phyloP scores from a whole-genome alignment of 139 green algal species.

The Auxenochlorella protothecoides region DNA sequence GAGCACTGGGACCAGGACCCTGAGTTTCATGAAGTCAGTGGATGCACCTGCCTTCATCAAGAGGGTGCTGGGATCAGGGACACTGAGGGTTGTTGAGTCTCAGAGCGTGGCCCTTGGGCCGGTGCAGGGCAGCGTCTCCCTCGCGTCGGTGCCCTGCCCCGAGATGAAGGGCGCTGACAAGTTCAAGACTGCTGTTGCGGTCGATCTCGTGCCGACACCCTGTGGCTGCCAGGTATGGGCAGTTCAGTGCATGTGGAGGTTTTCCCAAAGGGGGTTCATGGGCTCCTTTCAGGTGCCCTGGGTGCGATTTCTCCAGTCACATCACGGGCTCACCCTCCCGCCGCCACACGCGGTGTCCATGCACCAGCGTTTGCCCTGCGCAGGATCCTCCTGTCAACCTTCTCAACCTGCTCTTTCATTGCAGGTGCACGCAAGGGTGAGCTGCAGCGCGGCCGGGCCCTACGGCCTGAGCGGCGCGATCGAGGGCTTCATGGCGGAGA shows the following conservation, averaged over 20 bases:
- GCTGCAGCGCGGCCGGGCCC: conserved; percentile 4
- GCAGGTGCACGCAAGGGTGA: conserved; percentile 1
- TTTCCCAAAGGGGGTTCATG: no score
- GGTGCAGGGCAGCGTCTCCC: not conserved
- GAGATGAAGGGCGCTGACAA: conserved; percentile 17
- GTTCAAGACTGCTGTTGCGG: conserved; percentile 7
- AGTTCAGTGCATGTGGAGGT: no score
- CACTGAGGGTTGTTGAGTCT: conserved; percentile 15
- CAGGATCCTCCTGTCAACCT: no score
- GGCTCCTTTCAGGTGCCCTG: no score
- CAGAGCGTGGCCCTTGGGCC: conserved; percentile 1
- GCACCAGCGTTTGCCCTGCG: no score
- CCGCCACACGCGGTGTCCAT: no score
- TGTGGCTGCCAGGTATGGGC: no score
- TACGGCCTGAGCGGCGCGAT: conserved; percentile 18
- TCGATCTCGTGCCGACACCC: no score
- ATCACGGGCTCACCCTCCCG: no score
- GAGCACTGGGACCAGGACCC: not conserved
- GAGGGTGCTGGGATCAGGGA: conserved; percentile 7
- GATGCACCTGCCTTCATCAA: conserved; percentile 21
- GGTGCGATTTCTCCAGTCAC: no score
- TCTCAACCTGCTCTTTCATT: not conserved
- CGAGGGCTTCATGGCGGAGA: conserved; percentile 23
- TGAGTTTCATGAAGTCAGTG: conserved; percentile 15
- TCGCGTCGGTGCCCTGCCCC: conserved; percentile 13